Conservation (phyloP, 2,329 filamentous ascomycete genomes). For the Cordyceps farinosa region DNA sequence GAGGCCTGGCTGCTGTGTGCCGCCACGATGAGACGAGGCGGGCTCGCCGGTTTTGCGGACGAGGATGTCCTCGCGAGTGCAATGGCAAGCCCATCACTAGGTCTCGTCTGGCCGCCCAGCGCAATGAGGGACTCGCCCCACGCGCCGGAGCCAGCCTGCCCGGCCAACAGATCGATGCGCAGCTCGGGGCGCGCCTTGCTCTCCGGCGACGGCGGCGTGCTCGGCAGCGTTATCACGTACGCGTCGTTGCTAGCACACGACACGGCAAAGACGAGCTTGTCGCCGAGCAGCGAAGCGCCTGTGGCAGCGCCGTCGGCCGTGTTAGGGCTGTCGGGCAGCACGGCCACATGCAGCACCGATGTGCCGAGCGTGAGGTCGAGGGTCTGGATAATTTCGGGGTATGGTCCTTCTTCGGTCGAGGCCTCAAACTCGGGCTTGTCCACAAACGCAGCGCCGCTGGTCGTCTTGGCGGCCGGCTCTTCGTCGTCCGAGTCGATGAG, state of each 20-base stretch:
- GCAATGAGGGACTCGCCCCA: constrained; percentile 59
- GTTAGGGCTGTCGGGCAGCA: constrained; percentile 50
- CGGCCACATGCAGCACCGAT: constrained; percentile 52
- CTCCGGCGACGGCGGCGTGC: constrained; percentile 58
- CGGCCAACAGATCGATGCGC: constrained; percentile 47
- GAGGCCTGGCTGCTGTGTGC: constrained; percentile 58
- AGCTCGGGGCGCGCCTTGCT: constrained; percentile 56
- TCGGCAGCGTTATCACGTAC: constrained; percentile 56
- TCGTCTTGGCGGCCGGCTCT: constrained; percentile 35
- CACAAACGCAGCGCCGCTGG: constrained; percentile 20
- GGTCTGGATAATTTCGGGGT: constrained; percentile 55
- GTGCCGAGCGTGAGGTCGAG: constrained; percentile 59
- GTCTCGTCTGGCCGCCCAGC: constrained; percentile 51
- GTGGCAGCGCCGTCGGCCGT: constrained; percentile 45
- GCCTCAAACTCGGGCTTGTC: constrained; percentile 42
- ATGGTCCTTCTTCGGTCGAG: constrained; percentile 50
- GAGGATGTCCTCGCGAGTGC: constrained; percentile 44
- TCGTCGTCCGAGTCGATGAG: constrained; percentile 63
- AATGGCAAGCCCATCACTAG: constrained; percentile 54
- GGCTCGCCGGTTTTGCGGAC: constrained; percentile 35
- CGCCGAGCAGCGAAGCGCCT: constrained; percentile 47
- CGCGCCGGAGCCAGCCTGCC: constrained; percentile 55
- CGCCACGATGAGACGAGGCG: constrained; percentile 52
- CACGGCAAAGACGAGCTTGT: constrained; percentile 59
- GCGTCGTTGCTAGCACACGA: constrained; percentile 56